These are phyloP conservation scores for Pouteria campechiana DNA, from an alignment of 179 eudicot genomes.

Conservation along the genomic window DNA sequence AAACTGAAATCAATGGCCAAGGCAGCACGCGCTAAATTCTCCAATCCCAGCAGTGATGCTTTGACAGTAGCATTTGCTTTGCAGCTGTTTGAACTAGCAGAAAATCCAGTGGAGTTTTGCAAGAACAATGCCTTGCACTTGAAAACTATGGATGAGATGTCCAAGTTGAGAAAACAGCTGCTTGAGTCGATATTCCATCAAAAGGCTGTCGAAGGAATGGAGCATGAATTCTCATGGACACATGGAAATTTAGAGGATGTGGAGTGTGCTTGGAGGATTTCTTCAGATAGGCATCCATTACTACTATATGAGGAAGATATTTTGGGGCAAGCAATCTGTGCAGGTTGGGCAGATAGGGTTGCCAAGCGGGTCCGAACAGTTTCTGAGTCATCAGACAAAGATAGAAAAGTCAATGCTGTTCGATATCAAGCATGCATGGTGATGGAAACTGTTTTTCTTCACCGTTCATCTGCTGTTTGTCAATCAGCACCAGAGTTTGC, in stretches of 20 bases:
- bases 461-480: conserved; percentile 56
- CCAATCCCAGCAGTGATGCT: conserved; percentile 76
- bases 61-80: conserved; percentile 74
- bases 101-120: conserved; percentile 41
- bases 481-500: conserved; percentile 59
- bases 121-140: conserved; percentile 31
- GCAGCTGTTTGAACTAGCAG: conserved; percentile 70
- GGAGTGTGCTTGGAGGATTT: conserved; percentile 53
- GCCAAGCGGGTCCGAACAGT: conserved; percentile 49
- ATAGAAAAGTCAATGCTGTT: conserved; percentile 40
- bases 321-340: conserved; percentile 82
- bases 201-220: conserved; percentile 11
- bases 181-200: conserved; percentile 56
- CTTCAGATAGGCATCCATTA: conserved; percentile 36
- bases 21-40: conserved; percentile 50
- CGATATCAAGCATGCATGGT: conserved; percentile 63
- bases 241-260: conserved; percentile 50
- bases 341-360: conserved; percentile 95
- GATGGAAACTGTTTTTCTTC: conserved; percentile 59
- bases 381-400: conserved; percentile 25
- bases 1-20: conserved; percentile 48
- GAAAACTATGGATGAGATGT: conserved; percentile 91
- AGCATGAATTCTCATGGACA: conserved; percentile 52
- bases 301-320: conserved; percentile 48
- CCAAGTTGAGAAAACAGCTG: conserved; percentile 72